Percentiles rank a stretch among this genome's conserved stretches.
Conservation (phyloP, 1,284 basidiomycete species). For the Farysia itapuensis region DNA sequence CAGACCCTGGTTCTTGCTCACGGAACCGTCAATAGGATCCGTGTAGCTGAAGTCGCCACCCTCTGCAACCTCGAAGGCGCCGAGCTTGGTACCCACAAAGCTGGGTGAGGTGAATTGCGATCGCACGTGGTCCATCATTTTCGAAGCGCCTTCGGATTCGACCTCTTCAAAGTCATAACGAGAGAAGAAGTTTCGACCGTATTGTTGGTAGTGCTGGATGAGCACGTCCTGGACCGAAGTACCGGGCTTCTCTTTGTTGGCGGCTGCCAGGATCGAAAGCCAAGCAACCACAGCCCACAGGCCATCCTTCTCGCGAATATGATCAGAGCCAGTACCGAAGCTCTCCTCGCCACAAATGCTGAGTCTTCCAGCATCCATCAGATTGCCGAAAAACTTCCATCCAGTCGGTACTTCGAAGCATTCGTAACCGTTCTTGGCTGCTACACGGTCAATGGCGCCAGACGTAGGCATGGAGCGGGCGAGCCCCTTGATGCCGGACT, state of each 20-base stretch:
- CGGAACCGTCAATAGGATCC: slow-evolving; percentile 91
- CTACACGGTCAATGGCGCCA: slow-evolving; percentile 94
- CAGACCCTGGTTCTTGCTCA: slow-evolving; percentile 93
- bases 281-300: slow-evolving; percentile 96
- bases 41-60: slow-evolving; percentile 91
- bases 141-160: slow-evolving; percentile 81
- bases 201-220: slow-evolving; percentile 81
- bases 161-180: slow-evolving; percentile 98
- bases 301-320: slow-evolving; percentile 98
- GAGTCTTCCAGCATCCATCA: slow-evolving; percentile 96
- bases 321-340: slow-evolving; percentile 98
- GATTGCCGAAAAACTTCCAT: slow-evolving; percentile 99
- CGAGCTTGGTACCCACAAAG: slow-evolving; percentile 57
- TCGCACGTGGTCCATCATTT: slow-evolving; percentile 79
- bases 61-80: slow-evolving; percentile 76
- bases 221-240: slow-evolving; percentile 63
- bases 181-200: slow-evolving; percentile 97
- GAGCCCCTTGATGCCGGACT: slow-evolving; percentile 84
- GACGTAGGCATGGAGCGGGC: slow-evolving; percentile 96
- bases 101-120: slow-evolving; percentile 70
- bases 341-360: slow-evolving; percentile 99
- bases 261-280: slow-evolving; percentile 93
- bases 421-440: slow-evolving; percentile 88
- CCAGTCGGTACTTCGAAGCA: slow-evolving; percentile 96
- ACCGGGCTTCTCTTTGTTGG: slow-evolving; percentile 70